Conservation (phyloP, 148 eudicot genomes). For the Rhododendron williamsianum region DNA sequence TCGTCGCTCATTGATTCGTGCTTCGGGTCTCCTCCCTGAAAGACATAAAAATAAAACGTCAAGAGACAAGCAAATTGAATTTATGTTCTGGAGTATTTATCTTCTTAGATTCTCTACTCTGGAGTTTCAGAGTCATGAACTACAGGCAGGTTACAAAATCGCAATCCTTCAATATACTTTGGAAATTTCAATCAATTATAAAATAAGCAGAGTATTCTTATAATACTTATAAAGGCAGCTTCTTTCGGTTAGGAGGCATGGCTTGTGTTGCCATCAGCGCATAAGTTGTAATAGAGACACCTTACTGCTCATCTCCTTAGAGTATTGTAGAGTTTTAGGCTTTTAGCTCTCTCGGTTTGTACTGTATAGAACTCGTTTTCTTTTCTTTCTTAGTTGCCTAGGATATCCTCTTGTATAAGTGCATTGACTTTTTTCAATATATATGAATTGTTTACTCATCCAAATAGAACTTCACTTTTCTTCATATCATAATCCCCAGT, state of each 20-base stretch:
- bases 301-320: background rate
- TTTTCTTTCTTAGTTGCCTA: background rate
- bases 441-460: background rate
- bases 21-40: constrained; percentile 63
- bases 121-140: constrained; percentile 1
- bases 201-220: background rate
- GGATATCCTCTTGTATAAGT: background rate
- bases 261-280: background rate
- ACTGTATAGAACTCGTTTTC: background rate
- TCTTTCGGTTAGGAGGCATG: background rate
- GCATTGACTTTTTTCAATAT: background rate
- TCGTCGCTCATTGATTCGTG: constrained; percentile 86
- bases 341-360: background rate
- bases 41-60: background rate
- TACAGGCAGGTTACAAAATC: background rate
- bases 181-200: background rate
- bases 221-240: background rate
- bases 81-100: background rate
- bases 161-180: background rate
- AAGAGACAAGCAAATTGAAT: background rate
- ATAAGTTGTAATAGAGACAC: background rate
- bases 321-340: background rate
- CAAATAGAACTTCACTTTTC: background rate
- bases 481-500: background rate
- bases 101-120: background rate